Evolutionary conservation across 1,284 basidiomycete genomes (phyloP).

Genomic region (Tausonia pullulans): DNA sequence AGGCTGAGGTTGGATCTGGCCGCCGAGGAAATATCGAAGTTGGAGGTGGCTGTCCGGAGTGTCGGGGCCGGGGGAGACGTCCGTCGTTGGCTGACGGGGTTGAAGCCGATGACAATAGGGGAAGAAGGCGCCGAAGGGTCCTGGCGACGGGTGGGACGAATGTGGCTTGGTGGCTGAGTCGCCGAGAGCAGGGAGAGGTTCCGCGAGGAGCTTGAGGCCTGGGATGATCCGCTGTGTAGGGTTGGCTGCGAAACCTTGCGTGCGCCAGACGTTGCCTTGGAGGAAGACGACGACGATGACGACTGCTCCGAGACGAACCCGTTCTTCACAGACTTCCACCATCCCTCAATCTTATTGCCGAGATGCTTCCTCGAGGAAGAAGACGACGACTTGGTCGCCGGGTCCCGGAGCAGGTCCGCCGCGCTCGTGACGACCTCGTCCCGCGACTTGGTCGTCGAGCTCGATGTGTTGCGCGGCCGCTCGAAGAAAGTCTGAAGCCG

Average conservation of each 20-base stretch:
- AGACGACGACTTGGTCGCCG: not conserved
- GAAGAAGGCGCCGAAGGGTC: not conserved
- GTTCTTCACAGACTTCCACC: conserved; percentile 39
- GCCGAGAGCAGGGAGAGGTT: conserved; percentile 1
- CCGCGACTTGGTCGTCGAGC: conserved; percentile 7
- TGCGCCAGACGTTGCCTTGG: conserved; percentile 1
- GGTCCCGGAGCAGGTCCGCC: not conserved
- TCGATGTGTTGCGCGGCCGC: conserved; percentile 9
- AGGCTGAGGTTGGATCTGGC: not conserved
- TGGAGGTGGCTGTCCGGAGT: conserved; percentile 8
- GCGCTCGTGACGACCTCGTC: not conserved
- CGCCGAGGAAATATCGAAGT: not conserved
- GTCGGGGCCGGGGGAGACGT: not conserved
- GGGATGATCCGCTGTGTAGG: not conserved
- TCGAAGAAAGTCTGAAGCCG: conserved; percentile 4
- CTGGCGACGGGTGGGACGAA: not conserved
- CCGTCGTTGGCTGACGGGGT: not conserved
- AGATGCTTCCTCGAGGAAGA: conserved; percentile 30
- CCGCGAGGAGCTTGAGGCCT: not conserved
- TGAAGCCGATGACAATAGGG: conserved; percentile 9
- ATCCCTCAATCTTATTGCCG: conserved; percentile 38
- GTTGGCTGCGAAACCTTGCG: not conserved
- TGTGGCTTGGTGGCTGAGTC: not conserved
- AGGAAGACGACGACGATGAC: not conserved
- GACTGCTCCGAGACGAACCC: conserved; percentile 27